Base-by-base conservation (phyloP, 2,329 filamentous ascomycete species). In the Orbilia oligospora region DNA sequence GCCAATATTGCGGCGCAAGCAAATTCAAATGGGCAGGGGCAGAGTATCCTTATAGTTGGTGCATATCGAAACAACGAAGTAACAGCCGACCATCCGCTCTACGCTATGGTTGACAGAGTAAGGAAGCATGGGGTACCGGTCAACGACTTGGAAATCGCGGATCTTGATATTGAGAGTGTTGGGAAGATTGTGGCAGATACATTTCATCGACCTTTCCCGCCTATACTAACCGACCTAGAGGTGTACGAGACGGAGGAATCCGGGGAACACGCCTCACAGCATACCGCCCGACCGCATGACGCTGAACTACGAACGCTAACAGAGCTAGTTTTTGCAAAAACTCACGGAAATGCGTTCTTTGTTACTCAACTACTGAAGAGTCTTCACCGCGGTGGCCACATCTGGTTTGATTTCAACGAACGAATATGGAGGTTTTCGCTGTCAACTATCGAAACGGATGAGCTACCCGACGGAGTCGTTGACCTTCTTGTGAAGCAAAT, bases 401-500 rank as follows among this genome's bases (percentile, higher is more conserved):
- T 82, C 51, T 76, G 72, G 41, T 82, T 82, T 69, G 81, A 82
- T 72, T 82, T 82, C 38, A 71, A 69, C 10, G 78, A 73, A 77
- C 77, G 67, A 33, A 79, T 81, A 55, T 82, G 81, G 81, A 77
- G 81, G 33, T 82, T 82, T 77, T 81, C 80, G 51, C 67, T 82
- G 44, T 81, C 81, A 12, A 81, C 80, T 20, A 81, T 82, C 48
- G 81, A 82, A 69, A 80, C 81, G 12, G 80, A 80, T 20, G 81
- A 81, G 49, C 46, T 82, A 8, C 81, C 81, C 4, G 81, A 81
- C 24, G 82, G 81, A 9, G 81, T 82, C 20, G 81, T 82, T 5
- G 81, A 82, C 69, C 79, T 82, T 27, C 76, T 82, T 36, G 81
- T 82, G 18, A 82, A 81, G 46, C 81, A 81, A 41, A 82, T 82